phyloP scores from a whole-genome alignment of 2,329 filamentous ascomycete species.

The Apiospora arundinis region DNA sequence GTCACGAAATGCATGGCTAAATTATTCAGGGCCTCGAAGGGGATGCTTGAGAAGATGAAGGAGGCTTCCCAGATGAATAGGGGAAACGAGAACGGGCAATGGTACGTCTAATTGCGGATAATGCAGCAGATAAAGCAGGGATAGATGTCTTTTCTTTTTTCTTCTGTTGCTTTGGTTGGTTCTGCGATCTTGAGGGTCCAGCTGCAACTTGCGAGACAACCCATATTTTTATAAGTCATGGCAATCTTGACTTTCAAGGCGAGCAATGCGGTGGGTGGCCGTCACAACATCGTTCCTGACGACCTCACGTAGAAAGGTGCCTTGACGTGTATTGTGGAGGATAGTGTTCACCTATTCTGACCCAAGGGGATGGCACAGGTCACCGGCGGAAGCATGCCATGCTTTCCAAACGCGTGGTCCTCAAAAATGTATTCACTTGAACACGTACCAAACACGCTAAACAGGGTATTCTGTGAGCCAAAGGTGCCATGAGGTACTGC shows the following conservation, averaged over 20 bases:
- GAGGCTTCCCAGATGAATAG: neutral
- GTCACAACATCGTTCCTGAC: neutral
- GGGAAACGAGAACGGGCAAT: neutral
- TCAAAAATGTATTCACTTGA: neutral
- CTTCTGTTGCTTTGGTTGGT: too few species aligned
- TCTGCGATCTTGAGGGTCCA: neutral
- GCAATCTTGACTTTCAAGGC: constrained; percentile 2
- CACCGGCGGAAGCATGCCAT: neutral
- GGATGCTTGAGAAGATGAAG: neutral
- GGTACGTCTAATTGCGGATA: neutral
- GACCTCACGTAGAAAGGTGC: neutral
- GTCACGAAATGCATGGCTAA: constrained; percentile 30
- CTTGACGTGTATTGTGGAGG: constrained; percentile 2
- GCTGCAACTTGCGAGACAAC: constrained; percentile 3
- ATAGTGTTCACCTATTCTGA: neutral
- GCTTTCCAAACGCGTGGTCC: neutral
- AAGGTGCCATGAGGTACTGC: neutral
- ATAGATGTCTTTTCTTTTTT: neutral
- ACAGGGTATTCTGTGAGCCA: neutral
- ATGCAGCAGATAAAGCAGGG: neutral
- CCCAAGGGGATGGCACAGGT: neutral
- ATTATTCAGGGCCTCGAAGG: neutral
- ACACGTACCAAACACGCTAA: neutral
- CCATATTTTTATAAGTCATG: constrained; percentile 21
- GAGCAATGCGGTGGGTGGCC: neutral